phyloP scores from a whole-genome alignment of 208 protist species.

The Leishmania arabica region DNA sequence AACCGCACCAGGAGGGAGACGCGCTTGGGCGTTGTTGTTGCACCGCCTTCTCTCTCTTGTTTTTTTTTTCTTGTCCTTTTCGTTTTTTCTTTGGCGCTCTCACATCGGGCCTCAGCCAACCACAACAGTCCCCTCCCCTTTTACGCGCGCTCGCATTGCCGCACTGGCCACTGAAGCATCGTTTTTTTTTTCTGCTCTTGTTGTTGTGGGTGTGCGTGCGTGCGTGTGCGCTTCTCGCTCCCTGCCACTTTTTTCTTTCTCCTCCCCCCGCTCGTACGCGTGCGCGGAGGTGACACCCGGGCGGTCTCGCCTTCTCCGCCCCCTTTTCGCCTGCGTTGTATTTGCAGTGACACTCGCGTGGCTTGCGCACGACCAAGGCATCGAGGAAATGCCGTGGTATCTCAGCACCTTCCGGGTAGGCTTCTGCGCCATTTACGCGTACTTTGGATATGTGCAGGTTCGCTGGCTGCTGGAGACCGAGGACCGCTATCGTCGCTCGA shows the following conservation, averaged over 20 bases:
- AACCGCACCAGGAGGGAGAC: neutral
- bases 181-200: neutral
- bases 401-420: conserved; percentile 74
- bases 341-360: neutral
- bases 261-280: neutral
- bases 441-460: conserved; percentile 67
- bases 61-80: neutral
- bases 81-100: neutral
- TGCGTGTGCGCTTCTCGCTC: neutral
- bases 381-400: conserved; percentile 75
- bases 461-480: conserved; percentile 80
- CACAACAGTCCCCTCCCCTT: neutral
- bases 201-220: neutral
- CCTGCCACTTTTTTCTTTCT: neutral
- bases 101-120: neutral
- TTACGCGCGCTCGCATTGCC: too few relatives aligned
- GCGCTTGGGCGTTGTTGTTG: neutral
- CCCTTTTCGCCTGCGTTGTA: neutral
- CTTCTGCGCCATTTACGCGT: conserved; percentile 76
- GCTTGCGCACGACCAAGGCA: neutral
- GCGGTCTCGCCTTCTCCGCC: neutral
- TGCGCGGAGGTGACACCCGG: neutral
- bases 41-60: neutral
- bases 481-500: conserved; percentile 79
- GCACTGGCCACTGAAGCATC: neutral